Conservation (phyloP, 1,284 basidiomycete genomes). For the Schizopora paradoxa region DNA sequence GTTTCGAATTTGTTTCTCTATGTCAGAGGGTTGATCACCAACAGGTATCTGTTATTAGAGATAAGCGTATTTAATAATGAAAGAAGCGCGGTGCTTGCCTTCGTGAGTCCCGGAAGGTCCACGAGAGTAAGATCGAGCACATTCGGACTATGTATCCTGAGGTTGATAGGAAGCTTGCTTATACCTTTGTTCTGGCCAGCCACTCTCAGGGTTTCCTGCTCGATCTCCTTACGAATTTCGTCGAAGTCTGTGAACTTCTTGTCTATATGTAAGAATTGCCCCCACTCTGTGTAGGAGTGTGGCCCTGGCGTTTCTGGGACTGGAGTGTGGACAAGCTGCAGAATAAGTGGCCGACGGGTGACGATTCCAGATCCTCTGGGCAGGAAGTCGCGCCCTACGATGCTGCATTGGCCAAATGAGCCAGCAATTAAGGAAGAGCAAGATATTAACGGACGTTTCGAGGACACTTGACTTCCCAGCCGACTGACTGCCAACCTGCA, state of each 20-base stretch:
- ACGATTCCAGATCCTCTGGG: constrained; percentile 94
- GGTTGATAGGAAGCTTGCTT: constrained; percentile 90
- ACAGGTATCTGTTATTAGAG: constrained; percentile 4
- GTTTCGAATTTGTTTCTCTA: constrained; percentile 93
- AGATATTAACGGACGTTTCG: constrained; percentile 58
- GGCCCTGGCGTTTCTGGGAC: constrained; percentile 40
- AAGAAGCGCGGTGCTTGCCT: constrained; percentile 45
- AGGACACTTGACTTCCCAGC: constrained; percentile 83
- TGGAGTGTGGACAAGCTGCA: constrained; percentile 92
- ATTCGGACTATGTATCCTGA: constrained; percentile 93
- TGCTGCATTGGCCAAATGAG: constrained; percentile 41
- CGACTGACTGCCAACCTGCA: constrained; percentile 79
- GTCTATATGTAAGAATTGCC: constrained; percentile 95
- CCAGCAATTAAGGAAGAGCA: background rate
- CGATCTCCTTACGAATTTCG: constrained; percentile 94
- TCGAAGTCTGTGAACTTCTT: constrained; percentile 93
- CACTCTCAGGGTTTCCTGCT: constrained; percentile 96
- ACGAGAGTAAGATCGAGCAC: constrained; percentile 95
- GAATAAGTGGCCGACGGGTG: constrained; percentile 89
- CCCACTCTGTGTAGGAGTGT: constrained; percentile 69
- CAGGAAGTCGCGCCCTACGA: constrained; percentile 94
- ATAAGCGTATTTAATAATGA: background rate
- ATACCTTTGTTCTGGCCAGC: constrained; percentile 99
- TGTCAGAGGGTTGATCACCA: constrained; percentile 86
- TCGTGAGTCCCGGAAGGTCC: constrained; percentile 93